Conservation (phyloP, 2,329 filamentous ascomycete species). For the Botrytis squamosa region DNA sequence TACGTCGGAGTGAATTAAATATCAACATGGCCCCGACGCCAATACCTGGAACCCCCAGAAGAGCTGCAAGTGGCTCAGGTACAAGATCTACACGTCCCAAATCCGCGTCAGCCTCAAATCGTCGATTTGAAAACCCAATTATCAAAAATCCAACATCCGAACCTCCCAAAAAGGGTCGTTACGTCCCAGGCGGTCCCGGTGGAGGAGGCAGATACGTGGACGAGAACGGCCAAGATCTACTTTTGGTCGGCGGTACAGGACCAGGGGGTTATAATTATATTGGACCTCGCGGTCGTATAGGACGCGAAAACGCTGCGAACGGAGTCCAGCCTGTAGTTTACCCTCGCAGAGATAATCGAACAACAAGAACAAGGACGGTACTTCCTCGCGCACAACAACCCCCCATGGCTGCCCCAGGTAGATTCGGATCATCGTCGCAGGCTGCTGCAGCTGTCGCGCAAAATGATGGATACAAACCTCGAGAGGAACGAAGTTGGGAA, state of each 20-base stretch:
- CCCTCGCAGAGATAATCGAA: constrained; percentile 53
- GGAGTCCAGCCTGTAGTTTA: constrained; percentile 48
- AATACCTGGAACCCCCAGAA: constrained; percentile 19
- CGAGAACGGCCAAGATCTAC: constrained; percentile 62
- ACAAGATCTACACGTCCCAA: constrained; percentile 30
- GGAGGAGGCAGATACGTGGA: constrained; percentile 84
- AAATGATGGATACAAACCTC: constrained; percentile 93
- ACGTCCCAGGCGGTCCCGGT: constrained; percentile 82
- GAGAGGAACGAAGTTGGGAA: constrained; percentile 95
- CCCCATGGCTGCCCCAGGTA: constrained; percentile 36
- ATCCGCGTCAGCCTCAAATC: constrained; percentile 28
- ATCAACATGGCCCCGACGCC: constrained; percentile 21
- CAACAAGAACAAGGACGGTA: constrained; percentile 55
- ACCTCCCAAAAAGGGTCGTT: constrained; percentile 66
- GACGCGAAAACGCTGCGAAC: constrained; percentile 49
- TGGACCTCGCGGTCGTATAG: constrained; percentile 53
- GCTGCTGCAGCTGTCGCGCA: constrained; percentile 87
- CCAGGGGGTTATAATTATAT: constrained; percentile 50
- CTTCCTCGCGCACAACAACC: constrained; percentile 51
- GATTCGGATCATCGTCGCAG: constrained; percentile 46
- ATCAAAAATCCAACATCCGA: constrained; percentile 32
- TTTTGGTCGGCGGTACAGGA: constrained; percentile 48
- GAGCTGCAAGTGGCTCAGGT: constrained; percentile 22
- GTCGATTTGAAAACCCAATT: constrained; percentile 31
- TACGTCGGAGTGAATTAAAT: neutral